Evolutionary conservation across 2,329 filamentous ascomycete species (phyloP).

Genomic region (Exophiala alcalophila): DNA sequence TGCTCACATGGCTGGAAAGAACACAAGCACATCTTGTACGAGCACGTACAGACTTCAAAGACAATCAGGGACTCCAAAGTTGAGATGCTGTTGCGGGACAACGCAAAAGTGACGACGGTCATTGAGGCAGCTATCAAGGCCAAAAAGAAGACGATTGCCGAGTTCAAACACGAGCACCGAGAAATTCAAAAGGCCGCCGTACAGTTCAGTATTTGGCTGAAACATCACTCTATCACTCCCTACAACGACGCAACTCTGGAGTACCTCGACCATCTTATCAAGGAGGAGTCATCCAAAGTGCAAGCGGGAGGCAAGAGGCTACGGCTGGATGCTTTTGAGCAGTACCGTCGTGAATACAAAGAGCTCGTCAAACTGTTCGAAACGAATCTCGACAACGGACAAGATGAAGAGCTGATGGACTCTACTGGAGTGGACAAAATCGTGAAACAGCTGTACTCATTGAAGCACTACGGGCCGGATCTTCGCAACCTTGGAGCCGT

Average conservation of each 20-base stretch:
- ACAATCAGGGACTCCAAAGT: constrained; percentile 32
- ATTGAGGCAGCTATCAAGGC: constrained; percentile 32
- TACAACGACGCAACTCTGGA: constrained; percentile 44
- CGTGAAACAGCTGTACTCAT: constrained; percentile 29
- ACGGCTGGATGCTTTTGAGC: constrained; percentile 25
- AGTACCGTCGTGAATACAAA: constrained; percentile 11
- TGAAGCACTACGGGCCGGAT: constrained; percentile 31
- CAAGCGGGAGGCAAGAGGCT: constrained; percentile 29
- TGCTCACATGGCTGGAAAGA: constrained; percentile 39
- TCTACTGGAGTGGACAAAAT: constrained; percentile 24
- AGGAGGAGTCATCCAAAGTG: constrained; percentile 38
- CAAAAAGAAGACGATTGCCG: constrained; percentile 29
- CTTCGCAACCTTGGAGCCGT: constrained; percentile 25
- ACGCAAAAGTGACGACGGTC: constrained; percentile 30
- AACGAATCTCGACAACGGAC: constrained; percentile 20
- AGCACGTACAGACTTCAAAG: constrained; percentile 30
- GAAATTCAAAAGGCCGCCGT: constrained; percentile 38
- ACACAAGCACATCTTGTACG: constrained; percentile 40
- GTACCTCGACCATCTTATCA: constrained; percentile 42
- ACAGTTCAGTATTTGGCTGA: constrained; percentile 42
- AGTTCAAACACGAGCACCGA: constrained; percentile 36
- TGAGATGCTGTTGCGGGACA: constrained; percentile 28
- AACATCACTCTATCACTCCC: constrained; percentile 38
- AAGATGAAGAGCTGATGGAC: constrained; percentile 10
- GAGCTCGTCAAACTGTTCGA: constrained; percentile 27